Evolutionary conservation across 441 rosid genomes (phyloP).

Genomic region (Hura crepitans): DNA sequence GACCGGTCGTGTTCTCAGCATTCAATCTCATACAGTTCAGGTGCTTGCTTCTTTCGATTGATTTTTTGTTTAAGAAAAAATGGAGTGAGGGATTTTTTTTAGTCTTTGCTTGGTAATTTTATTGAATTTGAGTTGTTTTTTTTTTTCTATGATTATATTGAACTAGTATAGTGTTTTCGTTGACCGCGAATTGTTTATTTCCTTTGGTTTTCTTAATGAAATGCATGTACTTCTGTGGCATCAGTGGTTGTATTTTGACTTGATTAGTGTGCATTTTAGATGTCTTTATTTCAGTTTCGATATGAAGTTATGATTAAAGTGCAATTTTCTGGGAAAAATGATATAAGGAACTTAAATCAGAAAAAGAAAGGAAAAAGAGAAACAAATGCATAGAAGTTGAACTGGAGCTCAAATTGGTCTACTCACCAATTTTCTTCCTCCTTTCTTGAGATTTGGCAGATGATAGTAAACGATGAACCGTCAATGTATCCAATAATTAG

Average conservation of each 20-base stretch:
- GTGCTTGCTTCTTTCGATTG: constrained; percentile 26
- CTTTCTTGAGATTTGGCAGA: background rate
- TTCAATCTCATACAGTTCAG: constrained; percentile 95
- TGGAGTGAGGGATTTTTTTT: background rate
- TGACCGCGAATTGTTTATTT: background rate
- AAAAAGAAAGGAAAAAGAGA: background rate
- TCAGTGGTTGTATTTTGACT: background rate
- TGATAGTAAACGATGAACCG: background rate
- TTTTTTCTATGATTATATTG: background rate
- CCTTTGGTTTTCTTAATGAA: background rate
- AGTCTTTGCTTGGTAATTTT: background rate
- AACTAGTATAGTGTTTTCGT: background rate
- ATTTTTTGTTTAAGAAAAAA: constrained; percentile 12
- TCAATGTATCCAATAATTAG: background rate
- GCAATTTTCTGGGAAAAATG: background rate
- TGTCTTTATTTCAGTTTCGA: background rate
- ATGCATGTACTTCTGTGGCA: background rate
- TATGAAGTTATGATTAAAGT: background rate
- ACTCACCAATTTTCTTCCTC: background rate
- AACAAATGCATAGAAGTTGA: background rate
- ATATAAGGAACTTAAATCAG: background rate
- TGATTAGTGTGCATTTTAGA: background rate
- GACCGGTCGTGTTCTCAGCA: constrained; percentile 95
- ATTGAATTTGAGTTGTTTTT: background rate
- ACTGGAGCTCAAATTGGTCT: background rate